Percentiles rank a stretch among this genome's conserved stretches.
Evolutionary conservation across 345 rosid genomes (phyloP).

Genomic region (Gossypium longicalyx): DNA sequence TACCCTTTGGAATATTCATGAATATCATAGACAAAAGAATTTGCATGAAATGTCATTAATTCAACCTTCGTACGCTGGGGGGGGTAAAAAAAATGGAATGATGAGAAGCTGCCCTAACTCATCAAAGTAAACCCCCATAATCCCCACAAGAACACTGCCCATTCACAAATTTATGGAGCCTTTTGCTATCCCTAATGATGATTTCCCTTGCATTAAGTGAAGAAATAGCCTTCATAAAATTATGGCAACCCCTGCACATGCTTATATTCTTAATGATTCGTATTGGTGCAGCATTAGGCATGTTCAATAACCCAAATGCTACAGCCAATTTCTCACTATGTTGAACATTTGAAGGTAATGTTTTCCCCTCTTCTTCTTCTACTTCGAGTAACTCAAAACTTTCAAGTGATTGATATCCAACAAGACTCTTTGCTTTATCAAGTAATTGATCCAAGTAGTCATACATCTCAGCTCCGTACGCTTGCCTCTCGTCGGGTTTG

Average conservation of each 20-base stretch:
- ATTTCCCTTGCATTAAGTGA: slow-evolving; percentile 30
- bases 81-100: background rate
- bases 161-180: slow-evolving; percentile 44
- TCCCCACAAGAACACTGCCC: slow-evolving; percentile 52
- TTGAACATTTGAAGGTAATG: slow-evolving; percentile 21
- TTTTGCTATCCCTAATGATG: slow-evolving; percentile 42
- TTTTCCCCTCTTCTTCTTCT: slow-evolving; percentile 18
- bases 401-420: slow-evolving; percentile 21
- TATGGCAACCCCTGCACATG: slow-evolving; percentile 50
- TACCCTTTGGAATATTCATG: background rate
- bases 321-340: slow-evolving; percentile 49
- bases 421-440: slow-evolving; percentile 27
- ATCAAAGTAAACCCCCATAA: slow-evolving; percentile 28
- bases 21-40: background rate
- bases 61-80: background rate
- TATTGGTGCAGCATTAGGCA: slow-evolving; percentile 26
- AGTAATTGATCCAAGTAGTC: slow-evolving; percentile 31
- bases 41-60: background rate
- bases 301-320: slow-evolving; percentile 47
- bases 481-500: slow-evolving; percentile 26
- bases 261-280: slow-evolving; percentile 32
- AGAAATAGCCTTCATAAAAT: slow-evolving; percentile 40
- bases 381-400: slow-evolving; percentile 18
- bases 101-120: background rate
- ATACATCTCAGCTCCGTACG: slow-evolving; percentile 16